phyloP scores from a whole-genome alignment of 1,284 basidiomycete species.

The Cutaneotrichosporon sp. region DNA sequence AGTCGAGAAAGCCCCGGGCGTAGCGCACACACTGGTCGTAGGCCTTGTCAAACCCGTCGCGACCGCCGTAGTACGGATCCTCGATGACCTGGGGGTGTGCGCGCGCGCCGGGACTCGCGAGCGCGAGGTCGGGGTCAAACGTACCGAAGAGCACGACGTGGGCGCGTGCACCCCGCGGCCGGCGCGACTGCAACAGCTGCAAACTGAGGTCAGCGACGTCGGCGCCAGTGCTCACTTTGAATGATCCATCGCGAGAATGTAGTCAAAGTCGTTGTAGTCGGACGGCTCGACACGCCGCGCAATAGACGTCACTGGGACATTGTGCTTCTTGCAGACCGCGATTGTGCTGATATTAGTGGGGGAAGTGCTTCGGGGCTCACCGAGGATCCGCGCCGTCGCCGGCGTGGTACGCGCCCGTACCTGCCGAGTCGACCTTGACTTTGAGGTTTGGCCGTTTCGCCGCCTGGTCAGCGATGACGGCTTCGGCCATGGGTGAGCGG shows the following conservation, averaged over 20 bases:
- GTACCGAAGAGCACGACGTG: constrained; percentile 38
- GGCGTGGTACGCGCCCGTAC: constrained; percentile 49
- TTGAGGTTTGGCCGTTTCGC: constrained; percentile 24
- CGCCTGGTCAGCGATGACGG: constrained; percentile 41
- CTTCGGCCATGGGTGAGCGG: constrained; percentile 50
- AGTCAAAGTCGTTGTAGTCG: constrained; percentile 49
- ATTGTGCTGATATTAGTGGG: constrained; percentile 37
- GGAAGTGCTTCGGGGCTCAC: constrained; percentile 18
- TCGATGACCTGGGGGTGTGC: constrained; percentile 23
- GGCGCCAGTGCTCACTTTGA: constrained; percentile 28
- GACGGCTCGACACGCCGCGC: constrained; percentile 41
- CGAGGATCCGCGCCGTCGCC: constrained; percentile 46
- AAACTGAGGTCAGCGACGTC: constrained; percentile 36
- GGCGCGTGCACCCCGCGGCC: constrained; percentile 31
- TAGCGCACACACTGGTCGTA: constrained; percentile 49
- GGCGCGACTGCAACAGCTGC: constrained; percentile 39
- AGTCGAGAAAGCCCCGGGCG: constrained; percentile 42
- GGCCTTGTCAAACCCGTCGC: constrained; percentile 47
- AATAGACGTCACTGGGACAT: constrained; percentile 43
- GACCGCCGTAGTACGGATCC: constrained; percentile 50
- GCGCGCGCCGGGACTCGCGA: constrained; percentile 21
- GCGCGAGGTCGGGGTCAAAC: constrained; percentile 29
- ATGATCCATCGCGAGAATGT: constrained; percentile 51
- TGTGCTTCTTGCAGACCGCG: constrained; percentile 45
- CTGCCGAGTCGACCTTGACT: constrained; percentile 45